Evolutionary conservation across 139 green algal species (phyloP).

Genomic region (Gonium pectorale): DNA sequence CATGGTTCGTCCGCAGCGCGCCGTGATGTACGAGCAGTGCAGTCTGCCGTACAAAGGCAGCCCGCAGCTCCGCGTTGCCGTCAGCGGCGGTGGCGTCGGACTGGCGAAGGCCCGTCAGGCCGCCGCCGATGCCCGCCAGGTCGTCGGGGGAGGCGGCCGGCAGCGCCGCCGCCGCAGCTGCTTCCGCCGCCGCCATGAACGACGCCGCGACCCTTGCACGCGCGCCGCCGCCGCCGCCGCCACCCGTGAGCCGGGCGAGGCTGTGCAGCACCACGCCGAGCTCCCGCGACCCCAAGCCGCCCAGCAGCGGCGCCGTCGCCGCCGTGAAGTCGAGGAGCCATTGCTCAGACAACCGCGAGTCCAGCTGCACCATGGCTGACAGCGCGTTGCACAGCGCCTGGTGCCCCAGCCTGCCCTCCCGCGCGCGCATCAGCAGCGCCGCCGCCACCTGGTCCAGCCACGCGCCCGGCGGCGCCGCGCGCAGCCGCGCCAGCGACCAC

Average conservation of each 20-base stretch:
- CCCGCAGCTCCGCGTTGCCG: neutral
- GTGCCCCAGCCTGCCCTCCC: conserved; percentile 6
- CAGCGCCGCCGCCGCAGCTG: conserved; percentile 9
- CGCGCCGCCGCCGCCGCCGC: neutral
- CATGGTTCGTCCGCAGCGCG: neutral
- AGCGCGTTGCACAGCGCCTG: conserved; percentile 37
- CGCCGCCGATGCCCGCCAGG: conserved; percentile 5
- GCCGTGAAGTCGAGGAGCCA: conserved; percentile 5
- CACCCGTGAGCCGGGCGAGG: neutral
- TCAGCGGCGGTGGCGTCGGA: neutral
- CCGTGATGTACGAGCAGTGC: neutral
- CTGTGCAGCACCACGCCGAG: conserved; percentile 36
- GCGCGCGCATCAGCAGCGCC: conserved; percentile 34
- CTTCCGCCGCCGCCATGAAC: conserved; percentile 29
- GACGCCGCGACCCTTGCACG: neutral
- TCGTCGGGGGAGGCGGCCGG: neutral
- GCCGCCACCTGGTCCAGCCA: conserved; percentile 18
- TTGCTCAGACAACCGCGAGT: neutral
- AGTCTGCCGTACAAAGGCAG: neutral
- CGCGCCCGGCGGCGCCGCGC: neutral
- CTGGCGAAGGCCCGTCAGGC: neutral
- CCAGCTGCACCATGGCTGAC: neutral
- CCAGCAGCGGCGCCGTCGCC: conserved; percentile 32
- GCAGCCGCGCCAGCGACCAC: conserved; percentile 41
- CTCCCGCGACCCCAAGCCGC: neutral